A percentile compares a stretch with the other conserved stretches of the same genome.
Evolutionary conservation across 495 filamentous ascomycete genomes (phyloP).

Genomic region (Aspergillus conjunctus): DNA sequence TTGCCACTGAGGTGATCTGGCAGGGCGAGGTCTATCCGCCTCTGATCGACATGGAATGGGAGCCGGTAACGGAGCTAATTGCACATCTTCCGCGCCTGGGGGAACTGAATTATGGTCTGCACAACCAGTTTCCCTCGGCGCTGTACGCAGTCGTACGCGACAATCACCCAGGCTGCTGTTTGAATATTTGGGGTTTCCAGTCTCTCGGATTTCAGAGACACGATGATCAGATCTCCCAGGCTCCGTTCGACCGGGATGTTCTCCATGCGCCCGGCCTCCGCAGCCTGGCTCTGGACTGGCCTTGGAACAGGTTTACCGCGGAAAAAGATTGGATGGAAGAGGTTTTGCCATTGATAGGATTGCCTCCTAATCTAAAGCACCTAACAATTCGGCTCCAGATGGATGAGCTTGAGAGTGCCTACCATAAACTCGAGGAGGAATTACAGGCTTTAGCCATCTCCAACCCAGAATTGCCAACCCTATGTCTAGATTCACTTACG

Average conservation of each 20-base stretch:
- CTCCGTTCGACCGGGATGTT: background rate
- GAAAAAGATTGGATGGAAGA: background rate
- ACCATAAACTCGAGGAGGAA: background rate
- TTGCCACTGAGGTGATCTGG: too few relatives aligned
- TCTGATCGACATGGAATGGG: too few relatives aligned
- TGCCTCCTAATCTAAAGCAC: constrained; percentile 5
- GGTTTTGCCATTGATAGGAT: background rate
- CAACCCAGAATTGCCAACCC: background rate
- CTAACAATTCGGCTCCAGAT: background rate
- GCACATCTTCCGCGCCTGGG: background rate
- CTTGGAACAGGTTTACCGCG: too few relatives aligned
- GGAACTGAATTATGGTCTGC: background rate
- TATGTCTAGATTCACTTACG: background rate
- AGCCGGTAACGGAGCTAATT: background rate
- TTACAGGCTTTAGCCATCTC: background rate
- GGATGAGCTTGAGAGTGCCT: too few relatives aligned
- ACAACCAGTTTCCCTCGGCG: background rate
- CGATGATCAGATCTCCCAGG: background rate
- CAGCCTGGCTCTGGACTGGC: background rate
- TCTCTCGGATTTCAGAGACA: background rate
- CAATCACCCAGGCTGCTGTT: background rate
- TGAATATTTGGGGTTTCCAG: constrained; percentile 6
- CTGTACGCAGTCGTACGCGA: background rate
- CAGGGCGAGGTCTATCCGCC: too few relatives aligned
- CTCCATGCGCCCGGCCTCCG: background rate